Percentiles rank a stretch among this genome's conserved stretches.
phyloP scores from a whole-genome alignment of 2,329 filamentous ascomycete genomes.

The Phaeoacremonium minimum region DNA sequence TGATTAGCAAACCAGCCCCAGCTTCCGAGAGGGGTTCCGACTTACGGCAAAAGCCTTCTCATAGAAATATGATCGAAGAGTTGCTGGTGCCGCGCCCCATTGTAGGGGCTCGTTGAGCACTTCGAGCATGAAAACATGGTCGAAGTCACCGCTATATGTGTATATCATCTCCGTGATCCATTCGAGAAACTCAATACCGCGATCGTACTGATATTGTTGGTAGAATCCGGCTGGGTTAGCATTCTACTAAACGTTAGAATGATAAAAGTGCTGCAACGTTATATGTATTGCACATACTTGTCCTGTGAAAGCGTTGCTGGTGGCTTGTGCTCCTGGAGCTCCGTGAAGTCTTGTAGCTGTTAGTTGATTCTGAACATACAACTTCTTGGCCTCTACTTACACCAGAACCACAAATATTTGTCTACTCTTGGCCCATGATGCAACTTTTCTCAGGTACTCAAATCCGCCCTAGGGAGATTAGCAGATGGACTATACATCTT shows the following conservation, averaged over 20 bases:
- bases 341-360: slow-evolving; percentile 34
- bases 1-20: too few relatives aligned
- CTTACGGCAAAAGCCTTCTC: slow-evolving; percentile 29
- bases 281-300: too few relatives aligned
- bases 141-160: slow-evolving; percentile 36
- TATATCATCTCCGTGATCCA: slow-evolving; percentile 52
- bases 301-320: slow-evolving; percentile 42
- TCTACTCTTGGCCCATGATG: slow-evolving; percentile 40
- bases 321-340: slow-evolving; percentile 42
- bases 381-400: too few relatives aligned
- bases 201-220: slow-evolving; percentile 49
- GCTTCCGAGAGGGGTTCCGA: too few relatives aligned
- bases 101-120: slow-evolving; percentile 54
- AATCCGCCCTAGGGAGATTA: too few relatives aligned
- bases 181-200: slow-evolving; percentile 49
- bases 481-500: too few relatives aligned
- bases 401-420: slow-evolving; percentile 51
- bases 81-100: slow-evolving; percentile 20
- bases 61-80: slow-evolving; percentile 39
- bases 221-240: slow-evolving; percentile 45
- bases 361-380: background rate
- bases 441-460: slow-evolving; percentile 39
- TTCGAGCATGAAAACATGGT: slow-evolving; percentile 55
- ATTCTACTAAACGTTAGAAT: too few relatives aligned
- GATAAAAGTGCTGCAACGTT: too few relatives aligned